Evolutionary conservation across 768 basidiomycete genomes (phyloP).

Genomic region (Lactarius quietus): DNA sequence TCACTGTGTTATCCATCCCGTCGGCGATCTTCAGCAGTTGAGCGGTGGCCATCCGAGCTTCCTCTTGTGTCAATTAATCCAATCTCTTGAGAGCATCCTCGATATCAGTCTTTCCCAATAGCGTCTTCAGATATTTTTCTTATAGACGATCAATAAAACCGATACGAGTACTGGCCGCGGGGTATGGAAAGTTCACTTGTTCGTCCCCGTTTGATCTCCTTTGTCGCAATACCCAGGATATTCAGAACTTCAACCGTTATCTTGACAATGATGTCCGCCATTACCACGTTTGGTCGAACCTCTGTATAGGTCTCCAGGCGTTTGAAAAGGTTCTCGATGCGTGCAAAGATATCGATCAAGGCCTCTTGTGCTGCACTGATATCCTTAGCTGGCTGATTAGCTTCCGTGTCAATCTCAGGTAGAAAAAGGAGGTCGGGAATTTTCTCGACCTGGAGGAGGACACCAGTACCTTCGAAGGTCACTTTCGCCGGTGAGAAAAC

Average conservation of each 20-base stretch:
- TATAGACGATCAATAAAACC: background rate
- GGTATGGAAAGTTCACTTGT: background rate
- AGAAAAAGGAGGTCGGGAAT: background rate
- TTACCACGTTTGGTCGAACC: background rate
- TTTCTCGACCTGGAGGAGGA: background rate
- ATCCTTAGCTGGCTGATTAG: background rate
- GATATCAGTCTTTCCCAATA: background rate
- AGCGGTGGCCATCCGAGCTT: background rate
- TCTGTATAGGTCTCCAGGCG: background rate
- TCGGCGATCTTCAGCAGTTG: background rate
- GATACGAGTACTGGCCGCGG: rapidly evolving
- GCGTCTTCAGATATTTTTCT: constrained; percentile 1
- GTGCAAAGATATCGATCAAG: background rate
- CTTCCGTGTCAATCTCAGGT: background rate
- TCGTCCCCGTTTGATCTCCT: constrained; percentile 4
- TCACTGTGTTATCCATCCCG: background rate
- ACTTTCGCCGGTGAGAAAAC: background rate
- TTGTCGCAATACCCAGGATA: background rate
- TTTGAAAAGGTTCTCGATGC: background rate
- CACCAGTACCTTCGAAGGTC: background rate
- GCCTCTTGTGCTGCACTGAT: background rate
- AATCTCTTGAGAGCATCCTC: background rate
- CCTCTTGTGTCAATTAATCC: background rate
- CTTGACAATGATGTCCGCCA: background rate
- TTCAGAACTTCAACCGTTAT: constrained; percentile 1